Evolutionary conservation across 2,329 filamentous ascomycete genomes (phyloP).

Genomic region (Magnaporthiopsis rhizophila): DNA sequence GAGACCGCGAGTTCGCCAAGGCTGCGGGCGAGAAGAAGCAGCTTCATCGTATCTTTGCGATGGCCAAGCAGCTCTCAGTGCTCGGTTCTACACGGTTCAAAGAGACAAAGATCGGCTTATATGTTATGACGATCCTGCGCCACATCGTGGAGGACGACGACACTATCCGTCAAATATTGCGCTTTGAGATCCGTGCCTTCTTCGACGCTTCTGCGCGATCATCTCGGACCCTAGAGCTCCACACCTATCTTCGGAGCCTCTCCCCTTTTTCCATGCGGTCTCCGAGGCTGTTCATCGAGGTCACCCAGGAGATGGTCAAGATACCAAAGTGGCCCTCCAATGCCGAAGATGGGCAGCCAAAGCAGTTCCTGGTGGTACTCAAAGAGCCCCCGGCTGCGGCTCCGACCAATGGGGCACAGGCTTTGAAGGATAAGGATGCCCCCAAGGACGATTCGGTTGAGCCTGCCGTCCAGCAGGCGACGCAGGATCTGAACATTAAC

Average conservation of each 20-base stretch:
- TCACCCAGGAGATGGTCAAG: conserved; percentile 78
- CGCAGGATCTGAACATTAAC: conserved; percentile 37
- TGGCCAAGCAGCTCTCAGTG: conserved; percentile 86
- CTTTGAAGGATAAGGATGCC: neutral
- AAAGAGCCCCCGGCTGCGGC: conserved; percentile 28
- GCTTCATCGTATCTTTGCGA: conserved; percentile 82
- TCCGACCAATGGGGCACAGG: neutral
- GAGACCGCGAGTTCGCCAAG: conserved; percentile 66
- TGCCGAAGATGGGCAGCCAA: conserved; percentile 20
- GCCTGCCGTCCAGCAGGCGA: conserved; percentile 34
- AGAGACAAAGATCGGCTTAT: conserved; percentile 41
- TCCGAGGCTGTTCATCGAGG: conserved; percentile 78
- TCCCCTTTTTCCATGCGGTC: conserved; percentile 73
- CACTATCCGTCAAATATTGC: conserved; percentile 85
- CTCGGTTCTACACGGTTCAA: conserved; percentile 66
- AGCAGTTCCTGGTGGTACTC: conserved; percentile 29
- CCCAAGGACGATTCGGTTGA: conserved; percentile 32
- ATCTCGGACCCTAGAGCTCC: conserved; percentile 57
- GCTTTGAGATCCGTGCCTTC: conserved; percentile 73
- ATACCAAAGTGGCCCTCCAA: conserved; percentile 49
- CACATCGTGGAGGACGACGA: conserved; percentile 94
- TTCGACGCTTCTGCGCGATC: conserved; percentile 55
- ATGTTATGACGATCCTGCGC: conserved; percentile 78
- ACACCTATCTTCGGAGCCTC: conserved; percentile 66
- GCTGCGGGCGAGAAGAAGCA: conserved; percentile 80